Evolutionary conservation across 2,329 filamentous ascomycete genomes (phyloP), one percentile per base, ranked within the genome.

Genomic region (Fusarium xyrophilum): DNA sequence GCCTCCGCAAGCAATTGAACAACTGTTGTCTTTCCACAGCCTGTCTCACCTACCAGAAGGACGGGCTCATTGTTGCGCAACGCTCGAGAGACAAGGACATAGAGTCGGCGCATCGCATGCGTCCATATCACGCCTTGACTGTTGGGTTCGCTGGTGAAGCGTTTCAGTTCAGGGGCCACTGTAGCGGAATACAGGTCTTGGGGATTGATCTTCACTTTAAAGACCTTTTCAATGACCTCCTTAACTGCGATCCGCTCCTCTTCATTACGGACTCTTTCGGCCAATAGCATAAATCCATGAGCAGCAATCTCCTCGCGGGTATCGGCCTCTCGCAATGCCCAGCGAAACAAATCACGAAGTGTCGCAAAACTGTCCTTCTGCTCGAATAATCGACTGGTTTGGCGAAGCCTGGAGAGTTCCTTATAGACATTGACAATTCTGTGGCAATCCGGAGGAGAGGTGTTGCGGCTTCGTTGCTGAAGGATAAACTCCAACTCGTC

Each of bases 351-450:
- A 78, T 99, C 96, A 85, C 96, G 87, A 46, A 99, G 83, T 4
- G 96, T 99, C 4, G 96, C 96, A 78, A 99, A 99, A 76, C 95
- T 95, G 76, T 95, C 96, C 79, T 97, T 97, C 75, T 97, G 93
- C 80, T 99, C 96, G 76, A 99, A 99, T 8, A 99, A 82, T 44
- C 96, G 86, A 75, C 89, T 95, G 25, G 94, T 93, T 79, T 99
- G 96, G 27, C 96, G 90, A 40, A 98, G 83, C 8, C 93, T 85
- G 0, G 96, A 97, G 10, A 99, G 86, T 76, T 97, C 93, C 74
- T 93, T 92, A 79, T 99, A 99, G 0, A 98, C 95, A 12, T 90
- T 88, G 6, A 99, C 96, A 61, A 99, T 98, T 53, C 92, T 88
- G 67, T 88, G 88, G 76, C 95, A 97, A 81, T 97, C 96, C 1